These are phyloP conservation scores for Flaveria ramosissima DNA, from an alignment of 129 eudicot species.

Conservation along the genomic window DNA sequence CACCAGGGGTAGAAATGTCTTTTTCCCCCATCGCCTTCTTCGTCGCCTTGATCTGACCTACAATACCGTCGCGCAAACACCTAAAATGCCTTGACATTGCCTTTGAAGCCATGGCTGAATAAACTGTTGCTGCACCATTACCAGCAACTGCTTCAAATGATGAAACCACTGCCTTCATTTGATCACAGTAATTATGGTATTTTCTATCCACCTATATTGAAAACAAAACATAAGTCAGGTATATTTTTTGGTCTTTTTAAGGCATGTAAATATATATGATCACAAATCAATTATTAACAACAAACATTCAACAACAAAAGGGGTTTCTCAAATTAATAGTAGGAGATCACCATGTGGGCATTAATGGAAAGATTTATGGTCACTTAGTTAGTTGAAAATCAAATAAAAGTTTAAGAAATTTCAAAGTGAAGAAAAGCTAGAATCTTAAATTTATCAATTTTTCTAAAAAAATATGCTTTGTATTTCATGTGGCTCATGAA, in stretches of 20 bases:
- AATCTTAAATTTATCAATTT: conserved; percentile 16
- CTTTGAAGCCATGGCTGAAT: conserved; percentile 86
- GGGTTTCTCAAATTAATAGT: conserved; percentile 46
- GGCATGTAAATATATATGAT: background rate
- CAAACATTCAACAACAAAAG: conserved; percentile 29
- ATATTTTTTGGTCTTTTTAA: background rate
- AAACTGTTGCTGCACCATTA: conserved; percentile 68
- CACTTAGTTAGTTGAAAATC: conserved; percentile 53
- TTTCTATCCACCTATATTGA: conserved; percentile 87
- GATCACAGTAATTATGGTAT: conserved; percentile 88
- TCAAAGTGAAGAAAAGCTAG: background rate
- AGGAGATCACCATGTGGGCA: conserved; percentile 65
- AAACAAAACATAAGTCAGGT: conserved; percentile 5
- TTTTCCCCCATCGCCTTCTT: conserved; percentile 88
- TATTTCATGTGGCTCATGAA: conserved; percentile 18
- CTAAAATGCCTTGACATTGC: conserved; percentile 98
- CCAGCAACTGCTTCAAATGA: conserved; percentile 94
- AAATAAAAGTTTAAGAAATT: conserved; percentile 1
- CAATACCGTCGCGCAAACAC: conserved; percentile 82
- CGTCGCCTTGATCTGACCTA: conserved; percentile 68
- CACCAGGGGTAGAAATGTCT: conserved; percentile 66
- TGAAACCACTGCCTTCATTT: conserved; percentile 83
- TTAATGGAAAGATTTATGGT: conserved; percentile 61
- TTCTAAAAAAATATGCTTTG: background rate
- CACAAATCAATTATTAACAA: conserved; percentile 4